A percentile compares a stretch with the other conserved stretches of the same genome.
phyloP scores from a whole-genome alignment of 140 eudicot species.

The Bidens hawaiensis region DNA sequence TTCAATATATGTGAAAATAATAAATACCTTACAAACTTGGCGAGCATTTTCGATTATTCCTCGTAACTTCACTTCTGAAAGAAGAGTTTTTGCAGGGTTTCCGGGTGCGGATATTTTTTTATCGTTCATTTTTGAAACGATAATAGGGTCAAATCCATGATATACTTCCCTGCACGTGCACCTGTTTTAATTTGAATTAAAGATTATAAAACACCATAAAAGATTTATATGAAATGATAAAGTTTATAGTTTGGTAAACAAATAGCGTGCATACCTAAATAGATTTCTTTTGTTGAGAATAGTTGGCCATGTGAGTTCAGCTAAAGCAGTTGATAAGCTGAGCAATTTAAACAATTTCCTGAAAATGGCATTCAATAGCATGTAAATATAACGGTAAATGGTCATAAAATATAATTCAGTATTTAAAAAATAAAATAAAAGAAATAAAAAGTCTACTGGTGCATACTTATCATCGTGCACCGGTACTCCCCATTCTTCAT shows the following conservation, averaged over 20 bases:
- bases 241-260: slow-evolving; percentile 2
- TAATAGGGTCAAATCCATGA: slow-evolving; percentile 72
- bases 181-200: slow-evolving; percentile 14
- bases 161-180: slow-evolving; percentile 68
- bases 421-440: neutral
- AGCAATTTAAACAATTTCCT: slow-evolving; percentile 90
- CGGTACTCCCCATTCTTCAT: slow-evolving; percentile 49
- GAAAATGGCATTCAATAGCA: slow-evolving; percentile 21
- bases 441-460: neutral
- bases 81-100: slow-evolving; percentile 64
- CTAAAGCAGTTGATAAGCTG: slow-evolving; percentile 81
- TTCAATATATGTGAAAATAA: neutral
- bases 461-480: slow-evolving; percentile 69
- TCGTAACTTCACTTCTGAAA: slow-evolving; percentile 75
- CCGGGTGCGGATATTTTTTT: slow-evolving; percentile 64
- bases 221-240: neutral
- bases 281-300: slow-evolving; percentile 69
- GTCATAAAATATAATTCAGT: neutral
- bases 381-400: neutral
- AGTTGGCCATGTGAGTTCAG: slow-evolving; percentile 91
- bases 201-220: neutral
- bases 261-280: slow-evolving; percentile 50
- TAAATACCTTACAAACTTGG: slow-evolving; percentile 78
- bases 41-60: slow-evolving; percentile 84
- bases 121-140: slow-evolving; percentile 73